phyloP scores from a whole-genome alignment of 106 monocot species.

The Apostasia shenzhenica region DNA sequence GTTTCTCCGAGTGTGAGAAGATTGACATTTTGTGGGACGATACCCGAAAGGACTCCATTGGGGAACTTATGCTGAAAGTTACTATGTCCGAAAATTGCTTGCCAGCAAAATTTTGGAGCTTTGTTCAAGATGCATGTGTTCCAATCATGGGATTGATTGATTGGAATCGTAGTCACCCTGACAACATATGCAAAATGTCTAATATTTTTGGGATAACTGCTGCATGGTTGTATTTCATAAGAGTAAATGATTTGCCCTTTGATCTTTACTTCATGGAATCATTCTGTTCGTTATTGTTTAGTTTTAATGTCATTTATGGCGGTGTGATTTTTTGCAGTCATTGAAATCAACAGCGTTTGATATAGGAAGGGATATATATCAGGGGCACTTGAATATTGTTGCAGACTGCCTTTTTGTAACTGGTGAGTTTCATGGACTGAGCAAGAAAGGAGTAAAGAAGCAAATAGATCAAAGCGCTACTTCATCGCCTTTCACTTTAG shows the following conservation, averaged over 20 bases:
- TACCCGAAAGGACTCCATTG: slow-evolving; percentile 13
- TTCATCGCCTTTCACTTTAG: slow-evolving; percentile 66
- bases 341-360: slow-evolving; percentile 51
- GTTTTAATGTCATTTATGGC: slow-evolving; percentile 5
- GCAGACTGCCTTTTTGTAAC: slow-evolving; percentile 68
- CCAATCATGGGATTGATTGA: slow-evolving; percentile 87
- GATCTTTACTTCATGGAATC: not conserved
- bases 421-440: slow-evolving; percentile 75
- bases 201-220: slow-evolving; percentile 49
- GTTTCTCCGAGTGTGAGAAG: slow-evolving; percentile 53
- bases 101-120: slow-evolving; percentile 43
- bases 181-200: slow-evolving; percentile 29
- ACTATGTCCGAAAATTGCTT: slow-evolving; percentile 42
- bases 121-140: slow-evolving; percentile 64
- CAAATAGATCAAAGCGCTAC: slow-evolving; percentile 31
- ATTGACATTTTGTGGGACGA: slow-evolving; percentile 79
- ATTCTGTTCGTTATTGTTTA: not conserved
- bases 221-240: slow-evolving; percentile 62
- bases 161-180: slow-evolving; percentile 74
- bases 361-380: slow-evolving; percentile 55
- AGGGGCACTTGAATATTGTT: slow-evolving; percentile 52
- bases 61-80: slow-evolving; percentile 62
- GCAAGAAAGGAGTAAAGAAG: slow-evolving; percentile 42
- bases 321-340: slow-evolving; percentile 26
- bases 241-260: slow-evolving; percentile 24